phyloP scores from a whole-genome alignment of 148 eudicot genomes.

The Chenopodium berlandieri region DNA sequence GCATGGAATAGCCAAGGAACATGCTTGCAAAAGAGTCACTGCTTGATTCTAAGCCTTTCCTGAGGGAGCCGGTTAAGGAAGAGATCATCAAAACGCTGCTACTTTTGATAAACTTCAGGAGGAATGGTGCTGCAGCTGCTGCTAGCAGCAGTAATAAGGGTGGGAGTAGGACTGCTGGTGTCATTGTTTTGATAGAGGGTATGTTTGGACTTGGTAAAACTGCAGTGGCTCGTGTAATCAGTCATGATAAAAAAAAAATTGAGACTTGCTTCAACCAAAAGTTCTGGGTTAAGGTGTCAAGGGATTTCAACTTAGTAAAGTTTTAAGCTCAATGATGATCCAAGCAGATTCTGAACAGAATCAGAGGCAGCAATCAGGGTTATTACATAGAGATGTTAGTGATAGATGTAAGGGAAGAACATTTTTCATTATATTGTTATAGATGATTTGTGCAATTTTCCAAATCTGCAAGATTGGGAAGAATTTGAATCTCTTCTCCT shows the following conservation, averaged over 20 bases:
- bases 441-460: conserved; percentile 1
- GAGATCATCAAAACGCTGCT: neutral
- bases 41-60: neutral
- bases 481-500: neutral
- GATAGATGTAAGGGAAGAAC: neutral
- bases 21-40: neutral
- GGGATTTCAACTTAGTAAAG: neutral
- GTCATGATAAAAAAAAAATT: neutral
- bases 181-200: neutral
- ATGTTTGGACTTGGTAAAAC: conserved; percentile 2
- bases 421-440: neutral
- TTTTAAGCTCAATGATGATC: neutral
- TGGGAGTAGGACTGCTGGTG: neutral
- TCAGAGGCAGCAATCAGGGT: no score
- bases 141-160: neutral
- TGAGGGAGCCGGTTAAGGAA: neutral
- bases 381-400: no score
- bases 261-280: neutral
- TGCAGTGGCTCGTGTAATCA: neutral
- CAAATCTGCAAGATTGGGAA: neutral
- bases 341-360: neutral
- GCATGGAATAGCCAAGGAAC: neutral
- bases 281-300: neutral
- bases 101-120: neutral
- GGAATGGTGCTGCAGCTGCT: no score